phyloP scores from a whole-genome alignment of 2,329 filamentous ascomycete species.

The Venturia effusa region DNA sequence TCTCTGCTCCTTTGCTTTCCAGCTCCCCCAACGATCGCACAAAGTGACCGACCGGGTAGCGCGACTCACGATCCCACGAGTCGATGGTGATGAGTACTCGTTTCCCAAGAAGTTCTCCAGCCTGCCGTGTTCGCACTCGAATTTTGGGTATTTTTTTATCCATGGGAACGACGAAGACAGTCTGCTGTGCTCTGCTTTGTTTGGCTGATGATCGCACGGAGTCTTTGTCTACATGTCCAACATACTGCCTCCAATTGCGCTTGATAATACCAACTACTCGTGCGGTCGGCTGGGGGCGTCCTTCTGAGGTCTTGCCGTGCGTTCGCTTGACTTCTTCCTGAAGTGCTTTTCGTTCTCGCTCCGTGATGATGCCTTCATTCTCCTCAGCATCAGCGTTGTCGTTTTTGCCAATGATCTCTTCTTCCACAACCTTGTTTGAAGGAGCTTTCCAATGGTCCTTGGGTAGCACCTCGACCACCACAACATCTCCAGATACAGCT shows the following conservation, averaged over 20 bases:
- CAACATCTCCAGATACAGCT: constrained; percentile 80
- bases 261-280: constrained; percentile 87
- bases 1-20: constrained; percentile 96
- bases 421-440: constrained; percentile 90
- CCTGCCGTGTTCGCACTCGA: constrained; percentile 80
- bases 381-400: constrained; percentile 85
- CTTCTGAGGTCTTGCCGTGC: constrained; percentile 66
- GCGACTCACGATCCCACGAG: constrained; percentile 85
- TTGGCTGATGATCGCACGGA: constrained; percentile 64
- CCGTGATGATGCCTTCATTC: constrained; percentile 62
- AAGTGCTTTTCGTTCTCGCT: constrained; percentile 73
- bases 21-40: constrained; percentile 86
- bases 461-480: constrained; percentile 85
- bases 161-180: constrained; percentile 93
- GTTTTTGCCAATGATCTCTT: constrained; percentile 82
- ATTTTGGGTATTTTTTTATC: constrained; percentile 98
- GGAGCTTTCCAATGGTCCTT: constrained; percentile 96
- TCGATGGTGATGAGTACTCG: constrained; percentile 89
- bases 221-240: constrained; percentile 84
- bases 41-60: constrained; percentile 88
- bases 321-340: constrained; percentile 85
- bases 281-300: constrained; percentile 77
- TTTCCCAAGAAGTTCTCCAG: constrained; percentile 78
- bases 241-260: constrained; percentile 95
- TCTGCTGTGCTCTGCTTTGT: constrained; percentile 77